phyloP scores from a whole-genome alignment of 2,329 filamentous ascomycete genomes.

The Alternaria novae-zelandiae region DNA sequence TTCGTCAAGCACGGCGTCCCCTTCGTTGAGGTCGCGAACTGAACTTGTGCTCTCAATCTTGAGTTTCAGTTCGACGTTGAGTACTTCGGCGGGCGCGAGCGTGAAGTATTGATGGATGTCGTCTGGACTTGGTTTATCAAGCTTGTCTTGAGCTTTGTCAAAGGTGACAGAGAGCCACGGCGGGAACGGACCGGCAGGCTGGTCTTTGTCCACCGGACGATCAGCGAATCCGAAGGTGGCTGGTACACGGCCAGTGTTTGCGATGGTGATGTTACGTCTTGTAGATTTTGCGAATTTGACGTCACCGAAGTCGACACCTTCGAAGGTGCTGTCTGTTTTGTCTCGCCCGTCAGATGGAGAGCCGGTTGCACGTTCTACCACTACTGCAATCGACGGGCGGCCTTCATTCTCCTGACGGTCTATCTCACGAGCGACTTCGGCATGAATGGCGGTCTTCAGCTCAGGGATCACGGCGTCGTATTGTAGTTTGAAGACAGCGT shows the following conservation, averaged over 20 bases:
- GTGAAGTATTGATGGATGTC: slow-evolving; percentile 61
- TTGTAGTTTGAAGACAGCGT: slow-evolving; percentile 80
- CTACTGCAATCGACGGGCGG: slow-evolving; percentile 79
- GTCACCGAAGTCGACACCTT: slow-evolving; percentile 79
- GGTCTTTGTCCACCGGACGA: slow-evolving; percentile 62
- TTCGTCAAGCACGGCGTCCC: slow-evolving; percentile 73
- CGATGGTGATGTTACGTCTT: slow-evolving; percentile 76
- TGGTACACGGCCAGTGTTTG: slow-evolving; percentile 85
- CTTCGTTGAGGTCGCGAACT: slow-evolving; percentile 75
- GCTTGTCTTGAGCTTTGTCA: slow-evolving; percentile 57
- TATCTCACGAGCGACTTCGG: slow-evolving; percentile 84
- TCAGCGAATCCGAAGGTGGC: slow-evolving; percentile 83
- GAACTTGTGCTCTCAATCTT: slow-evolving; percentile 69
- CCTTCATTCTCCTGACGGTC: slow-evolving; percentile 93
- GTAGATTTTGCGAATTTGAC: slow-evolving; percentile 73
- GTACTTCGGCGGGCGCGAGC: slow-evolving; percentile 84
- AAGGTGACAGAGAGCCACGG: slow-evolving; percentile 77
- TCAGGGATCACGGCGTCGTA: slow-evolving; percentile 88
- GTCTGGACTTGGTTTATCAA: slow-evolving; percentile 31
- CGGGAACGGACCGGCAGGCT: slow-evolving; percentile 54
- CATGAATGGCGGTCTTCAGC: slow-evolving; percentile 80
- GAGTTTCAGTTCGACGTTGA: slow-evolving; percentile 71
- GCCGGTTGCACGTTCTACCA: slow-evolving; percentile 67
- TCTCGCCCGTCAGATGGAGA: slow-evolving; percentile 22
- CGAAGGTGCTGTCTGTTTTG: slow-evolving; percentile 48